A percentile compares a stretch with the other conserved stretches of the same genome.
phyloP scores from a whole-genome alignment of 2,329 filamentous ascomycete genomes.

The Ceratocystis eucalypticola region DNA sequence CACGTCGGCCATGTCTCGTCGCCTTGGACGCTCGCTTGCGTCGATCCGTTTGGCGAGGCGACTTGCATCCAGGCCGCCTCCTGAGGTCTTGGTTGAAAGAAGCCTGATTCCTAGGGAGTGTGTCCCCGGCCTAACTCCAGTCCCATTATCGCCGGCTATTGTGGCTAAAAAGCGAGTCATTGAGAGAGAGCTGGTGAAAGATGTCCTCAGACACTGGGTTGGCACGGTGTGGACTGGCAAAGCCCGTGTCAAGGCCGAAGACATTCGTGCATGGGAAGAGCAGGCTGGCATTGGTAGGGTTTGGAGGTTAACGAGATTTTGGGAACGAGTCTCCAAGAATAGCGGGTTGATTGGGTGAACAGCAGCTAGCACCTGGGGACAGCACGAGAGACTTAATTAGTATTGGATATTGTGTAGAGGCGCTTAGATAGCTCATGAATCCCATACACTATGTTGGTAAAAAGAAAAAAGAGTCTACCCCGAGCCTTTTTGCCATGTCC shows the following conservation, averaged over 20 bases:
- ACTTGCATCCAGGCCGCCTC: conserved; percentile 45
- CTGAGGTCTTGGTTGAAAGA: conserved; percentile 46
- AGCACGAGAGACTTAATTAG: too few species aligned
- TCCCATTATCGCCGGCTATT: conserved; percentile 42
- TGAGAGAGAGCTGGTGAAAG: conserved; percentile 55
- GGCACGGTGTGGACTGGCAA: conserved; percentile 43
- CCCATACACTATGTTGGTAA: too few species aligned
- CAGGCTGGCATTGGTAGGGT: conserved; percentile 41
- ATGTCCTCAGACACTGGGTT: conserved; percentile 51
- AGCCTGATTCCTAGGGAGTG: conserved; percentile 54
- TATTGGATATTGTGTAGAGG: not conserved
- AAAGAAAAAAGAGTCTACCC: too few species aligned
- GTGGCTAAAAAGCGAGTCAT: conserved; percentile 49
- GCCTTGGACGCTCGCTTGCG: conserved; percentile 48
- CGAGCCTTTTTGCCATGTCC: too few species aligned
- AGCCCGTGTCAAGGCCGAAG: conserved; percentile 37
- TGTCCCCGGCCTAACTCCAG: conserved; percentile 33
- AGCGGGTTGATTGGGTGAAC: not conserved
- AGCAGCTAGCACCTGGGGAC: not conserved
- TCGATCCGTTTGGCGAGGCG: conserved; percentile 51
- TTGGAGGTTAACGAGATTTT: conserved; percentile 49
- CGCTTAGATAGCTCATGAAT: too few species aligned
- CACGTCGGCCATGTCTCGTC: conserved; percentile 50
- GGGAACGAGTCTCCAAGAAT: conserved; percentile 41
- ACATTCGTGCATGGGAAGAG: conserved; percentile 36